A percentile compares a stretch with the other conserved stretches of the same genome.
These are phyloP conservation scores for Theobroma grandiflorum DNA, from an alignment of 441 rosid species.

Conservation along the genomic window DNA sequence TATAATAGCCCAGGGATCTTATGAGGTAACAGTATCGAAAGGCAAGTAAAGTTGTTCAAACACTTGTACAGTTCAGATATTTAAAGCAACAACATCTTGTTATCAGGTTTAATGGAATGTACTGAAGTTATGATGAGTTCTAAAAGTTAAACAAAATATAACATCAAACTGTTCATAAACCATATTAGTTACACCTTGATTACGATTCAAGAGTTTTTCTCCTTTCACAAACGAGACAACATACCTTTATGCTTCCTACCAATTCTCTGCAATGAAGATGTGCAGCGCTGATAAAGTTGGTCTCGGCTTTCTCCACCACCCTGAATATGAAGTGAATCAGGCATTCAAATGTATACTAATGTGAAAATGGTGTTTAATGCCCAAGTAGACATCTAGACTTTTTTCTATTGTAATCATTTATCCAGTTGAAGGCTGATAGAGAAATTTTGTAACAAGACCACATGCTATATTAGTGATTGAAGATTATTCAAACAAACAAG, in stretches of 20 bases:
- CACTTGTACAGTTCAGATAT: neutral
- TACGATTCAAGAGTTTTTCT: neutral
- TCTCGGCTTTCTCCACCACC: conserved; percentile 95
- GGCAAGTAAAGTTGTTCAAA: conserved; percentile 7
- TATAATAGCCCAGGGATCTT: neutral
- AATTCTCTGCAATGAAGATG: conserved; percentile 70
- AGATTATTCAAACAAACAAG: neutral
- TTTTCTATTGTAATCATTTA: neutral
- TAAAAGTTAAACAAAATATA: neutral
- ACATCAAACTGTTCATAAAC: neutral
- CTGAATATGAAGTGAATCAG: conserved; percentile 39
- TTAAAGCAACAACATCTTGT: neutral
- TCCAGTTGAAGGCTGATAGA: too few relatives aligned
- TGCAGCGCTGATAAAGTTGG: conserved; percentile 68
- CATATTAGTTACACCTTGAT: neutral
- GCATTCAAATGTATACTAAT: neutral
- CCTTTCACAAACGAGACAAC: neutral
- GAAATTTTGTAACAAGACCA: neutral
- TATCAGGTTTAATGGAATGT: neutral
- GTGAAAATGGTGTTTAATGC: neutral
- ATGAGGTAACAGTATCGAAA: neutral
- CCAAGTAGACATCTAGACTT: neutral
- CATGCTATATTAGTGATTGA: neutral
- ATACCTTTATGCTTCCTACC: conserved; percentile 71
- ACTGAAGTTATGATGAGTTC: neutral